Conservation (phyloP, 2,329 filamentous ascomycete species). For the Cladosporium sphaerospermum region DNA sequence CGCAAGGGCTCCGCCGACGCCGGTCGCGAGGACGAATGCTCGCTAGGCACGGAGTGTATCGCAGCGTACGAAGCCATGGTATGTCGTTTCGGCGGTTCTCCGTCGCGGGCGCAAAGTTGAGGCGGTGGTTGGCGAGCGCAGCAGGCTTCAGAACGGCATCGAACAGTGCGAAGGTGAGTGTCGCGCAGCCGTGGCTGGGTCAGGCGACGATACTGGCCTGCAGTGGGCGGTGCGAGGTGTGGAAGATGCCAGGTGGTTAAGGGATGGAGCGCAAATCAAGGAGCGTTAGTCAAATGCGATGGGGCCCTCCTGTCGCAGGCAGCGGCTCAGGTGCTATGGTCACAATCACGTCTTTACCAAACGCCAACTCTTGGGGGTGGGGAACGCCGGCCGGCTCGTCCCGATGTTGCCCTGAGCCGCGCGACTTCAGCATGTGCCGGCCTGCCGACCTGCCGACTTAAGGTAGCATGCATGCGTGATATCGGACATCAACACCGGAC, state of each 20-base stretch:
- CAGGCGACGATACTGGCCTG: constrained; percentile 8
- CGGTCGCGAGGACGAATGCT: constrained; percentile 34
- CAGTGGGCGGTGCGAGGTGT: background rate
- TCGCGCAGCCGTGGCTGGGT: background rate
- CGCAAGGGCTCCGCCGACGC: constrained; percentile 39
- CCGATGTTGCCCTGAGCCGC: background rate
- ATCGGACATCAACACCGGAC: too few species aligned
- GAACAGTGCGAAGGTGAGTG: background rate
- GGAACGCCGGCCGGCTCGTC: background rate
- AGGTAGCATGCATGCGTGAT: too few species aligned
- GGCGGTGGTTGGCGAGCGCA: background rate
- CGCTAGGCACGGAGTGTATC: constrained; percentile 34
- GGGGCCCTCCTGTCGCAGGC: background rate
- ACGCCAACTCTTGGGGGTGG: background rate
- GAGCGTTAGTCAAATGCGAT: background rate
- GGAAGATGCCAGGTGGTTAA: too few species aligned
- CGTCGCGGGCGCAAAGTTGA: background rate
- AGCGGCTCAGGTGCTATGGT: constrained; percentile 5
- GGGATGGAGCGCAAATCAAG: background rate
- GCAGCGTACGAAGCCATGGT: constrained; percentile 43
- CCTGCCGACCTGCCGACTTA: too few species aligned
- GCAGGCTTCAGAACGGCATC: background rate
- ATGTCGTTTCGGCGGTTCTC: background rate
- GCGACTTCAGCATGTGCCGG: too few species aligned
- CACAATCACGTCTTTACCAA: constrained; percentile 4